phyloP scores from a whole-genome alignment of 75 land plant genomes.

The Selaginella tamariscina region DNA sequence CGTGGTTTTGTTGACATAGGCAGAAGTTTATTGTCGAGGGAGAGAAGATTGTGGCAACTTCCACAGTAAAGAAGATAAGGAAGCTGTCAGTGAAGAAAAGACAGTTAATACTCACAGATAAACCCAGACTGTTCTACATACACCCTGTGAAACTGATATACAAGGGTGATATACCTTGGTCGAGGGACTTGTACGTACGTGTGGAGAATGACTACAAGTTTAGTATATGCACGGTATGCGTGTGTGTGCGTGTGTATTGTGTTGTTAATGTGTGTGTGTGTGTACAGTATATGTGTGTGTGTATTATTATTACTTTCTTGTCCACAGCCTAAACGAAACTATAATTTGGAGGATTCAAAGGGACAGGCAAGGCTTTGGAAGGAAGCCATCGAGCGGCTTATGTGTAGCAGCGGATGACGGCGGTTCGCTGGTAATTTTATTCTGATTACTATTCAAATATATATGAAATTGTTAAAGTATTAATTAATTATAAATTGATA shows the following conservation, averaged over 20 bases:
- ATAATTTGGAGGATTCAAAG: background rate
- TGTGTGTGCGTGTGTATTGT: background rate
- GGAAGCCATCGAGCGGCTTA: background rate
- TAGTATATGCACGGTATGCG: background rate
- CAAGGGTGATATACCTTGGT: conserved; percentile 61
- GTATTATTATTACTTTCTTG: background rate
- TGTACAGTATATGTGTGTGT: background rate
- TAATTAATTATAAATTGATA: too few relatives aligned
- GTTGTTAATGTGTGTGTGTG: background rate
- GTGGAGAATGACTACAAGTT: background rate
- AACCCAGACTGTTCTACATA: conserved; percentile 65
- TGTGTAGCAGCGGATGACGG: too few relatives aligned
- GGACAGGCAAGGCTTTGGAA: background rate
- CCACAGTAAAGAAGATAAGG: conserved; percentile 53
- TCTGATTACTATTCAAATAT: too few relatives aligned
- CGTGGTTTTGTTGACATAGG: conserved; percentile 26
- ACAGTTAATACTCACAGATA: conserved; percentile 76
- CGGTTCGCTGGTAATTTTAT: too few relatives aligned
- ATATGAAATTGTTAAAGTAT: too few relatives aligned
- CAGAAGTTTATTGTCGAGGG: conserved; percentile 64
- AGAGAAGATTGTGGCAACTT: conserved; percentile 58
- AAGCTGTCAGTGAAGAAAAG: conserved; percentile 60
- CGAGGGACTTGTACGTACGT: conserved; percentile 7
- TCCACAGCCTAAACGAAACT: background rate
- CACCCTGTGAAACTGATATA: conserved; percentile 54